A percentile compares a stretch with the other conserved stretches of the same genome.
phyloP scores from a whole-genome alignment of 441 rosid species.

The Arabidopsis lyrata region DNA sequence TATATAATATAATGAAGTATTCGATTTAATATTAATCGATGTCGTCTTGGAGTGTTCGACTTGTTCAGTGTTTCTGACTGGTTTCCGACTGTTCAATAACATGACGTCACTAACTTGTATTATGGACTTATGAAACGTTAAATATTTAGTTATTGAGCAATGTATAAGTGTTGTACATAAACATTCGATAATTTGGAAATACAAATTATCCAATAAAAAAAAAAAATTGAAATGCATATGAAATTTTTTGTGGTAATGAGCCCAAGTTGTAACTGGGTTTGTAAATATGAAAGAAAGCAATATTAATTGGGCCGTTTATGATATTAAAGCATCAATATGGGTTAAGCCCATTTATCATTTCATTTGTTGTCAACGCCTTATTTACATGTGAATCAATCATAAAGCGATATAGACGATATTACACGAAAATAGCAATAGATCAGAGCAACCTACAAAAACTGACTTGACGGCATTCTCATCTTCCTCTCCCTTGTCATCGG shows the following conservation, averaged over 20 bases:
- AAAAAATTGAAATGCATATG: no score
- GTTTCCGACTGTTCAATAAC: constrained; percentile 11
- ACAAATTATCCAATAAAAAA: no score
- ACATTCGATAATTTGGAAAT: neutral
- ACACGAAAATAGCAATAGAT: neutral
- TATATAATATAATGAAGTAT: constrained; percentile 7
- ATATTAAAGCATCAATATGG: neutral
- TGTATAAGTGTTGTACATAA: constrained; percentile 1
- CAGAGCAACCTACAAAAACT: neutral
- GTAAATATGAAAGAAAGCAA: neutral
- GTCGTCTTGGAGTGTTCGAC: constrained; percentile 37
- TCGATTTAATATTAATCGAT: neutral
- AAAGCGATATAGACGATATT: neutral
- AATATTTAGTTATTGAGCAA: constrained; percentile 1
- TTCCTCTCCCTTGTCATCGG: neutral
- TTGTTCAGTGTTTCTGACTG: constrained; percentile 27
- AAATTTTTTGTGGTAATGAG: neutral
- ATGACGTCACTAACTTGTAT: constrained; percentile 23
- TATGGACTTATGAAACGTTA: neutral
- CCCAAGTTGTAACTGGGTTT: neutral
- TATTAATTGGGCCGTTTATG: neutral
- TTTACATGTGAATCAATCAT: neutral
- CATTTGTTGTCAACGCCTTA: neutral
- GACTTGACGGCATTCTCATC: neutral
- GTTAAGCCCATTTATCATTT: neutral